Conservation (phyloP, 192 early-diverging fungal genomes). For the Mortierella alpina region DNA sequence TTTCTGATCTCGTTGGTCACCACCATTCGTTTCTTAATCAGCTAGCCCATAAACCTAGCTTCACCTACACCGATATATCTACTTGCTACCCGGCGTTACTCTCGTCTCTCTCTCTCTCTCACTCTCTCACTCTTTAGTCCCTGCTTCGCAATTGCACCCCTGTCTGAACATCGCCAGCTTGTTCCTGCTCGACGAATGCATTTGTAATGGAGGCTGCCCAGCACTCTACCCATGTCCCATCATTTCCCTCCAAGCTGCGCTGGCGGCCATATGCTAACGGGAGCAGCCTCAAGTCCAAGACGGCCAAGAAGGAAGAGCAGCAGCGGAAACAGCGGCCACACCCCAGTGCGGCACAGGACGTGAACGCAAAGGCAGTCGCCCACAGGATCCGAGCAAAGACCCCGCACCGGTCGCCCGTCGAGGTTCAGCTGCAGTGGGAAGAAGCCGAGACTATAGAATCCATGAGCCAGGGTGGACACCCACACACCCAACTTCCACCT, state of each 20-base stretch:
- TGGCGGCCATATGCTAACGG: slow-evolving; percentile 45
- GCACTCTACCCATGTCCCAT: slow-evolving; percentile 16
- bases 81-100: too few relatives aligned
- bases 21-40: too few relatives aligned
- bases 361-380: slow-evolving; percentile 33
- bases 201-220: background rate
- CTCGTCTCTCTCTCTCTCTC: too few relatives aligned
- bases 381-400: slow-evolving; percentile 16
- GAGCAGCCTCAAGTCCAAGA: slow-evolving; percentile 13
- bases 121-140: background rate
- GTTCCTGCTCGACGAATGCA: too few relatives aligned
- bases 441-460: slow-evolving; percentile 51
- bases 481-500: slow-evolving; percentile 25
- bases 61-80: too few relatives aligned
- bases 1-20: too few relatives aligned
- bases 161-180: too few relatives aligned
- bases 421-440: slow-evolving; percentile 45
- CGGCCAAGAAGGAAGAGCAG: slow-evolving; percentile 5
- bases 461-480: slow-evolving; percentile 48
- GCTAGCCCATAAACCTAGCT: too few relatives aligned
- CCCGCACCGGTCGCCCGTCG: background rate
- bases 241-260: slow-evolving; percentile 34
- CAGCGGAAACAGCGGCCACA: background rate
- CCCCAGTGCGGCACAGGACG: background rate
- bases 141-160: background rate